A percentile compares a stretch with the other conserved stretches of the same genome.
phyloP scores from a whole-genome alignment of 129 eudicot species.

The Escallonia herrerae region DNA sequence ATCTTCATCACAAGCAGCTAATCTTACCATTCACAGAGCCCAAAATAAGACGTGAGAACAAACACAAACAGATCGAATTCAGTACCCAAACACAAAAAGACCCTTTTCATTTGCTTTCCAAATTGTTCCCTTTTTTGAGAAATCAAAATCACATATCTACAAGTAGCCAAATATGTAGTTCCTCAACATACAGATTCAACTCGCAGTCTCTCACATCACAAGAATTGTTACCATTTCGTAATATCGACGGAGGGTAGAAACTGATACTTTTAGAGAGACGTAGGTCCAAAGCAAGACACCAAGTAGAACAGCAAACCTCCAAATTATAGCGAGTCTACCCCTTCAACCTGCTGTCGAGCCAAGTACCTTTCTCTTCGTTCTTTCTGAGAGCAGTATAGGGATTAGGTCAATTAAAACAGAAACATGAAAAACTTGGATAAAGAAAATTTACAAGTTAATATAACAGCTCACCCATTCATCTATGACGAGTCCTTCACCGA shows the following conservation, averaged over 20 bases:
- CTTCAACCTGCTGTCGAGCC: constrained; percentile 89
- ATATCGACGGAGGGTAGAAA: constrained; percentile 1
- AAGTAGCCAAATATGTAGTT: background rate
- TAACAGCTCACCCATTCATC: constrained; percentile 85
- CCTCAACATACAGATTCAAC: constrained; percentile 26
- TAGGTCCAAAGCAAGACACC: constrained; percentile 2
- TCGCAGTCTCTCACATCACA: constrained; percentile 13
- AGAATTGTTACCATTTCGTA: background rate
- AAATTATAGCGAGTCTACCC: constrained; percentile 59
- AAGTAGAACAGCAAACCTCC: constrained; percentile 4
- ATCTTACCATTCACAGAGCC: no score
- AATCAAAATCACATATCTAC: no score
- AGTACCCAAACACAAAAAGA: no score
- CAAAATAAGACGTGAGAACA: no score
- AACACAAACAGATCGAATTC: no score
- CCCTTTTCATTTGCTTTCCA: no score
- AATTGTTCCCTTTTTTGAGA: no score
- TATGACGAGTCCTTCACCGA: constrained; percentile 87
- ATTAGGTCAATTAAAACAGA: background rate
- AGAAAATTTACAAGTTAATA: background rate
- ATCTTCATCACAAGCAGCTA: no score
- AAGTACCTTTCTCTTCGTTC: constrained; percentile 93
- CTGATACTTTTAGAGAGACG: constrained; percentile 12
- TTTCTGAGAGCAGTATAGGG: constrained; percentile 40
- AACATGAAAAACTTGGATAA: background rate